Conservation (phyloP, 192 early-diverging fungal genomes). For the Coemansia asiatica region DNA sequence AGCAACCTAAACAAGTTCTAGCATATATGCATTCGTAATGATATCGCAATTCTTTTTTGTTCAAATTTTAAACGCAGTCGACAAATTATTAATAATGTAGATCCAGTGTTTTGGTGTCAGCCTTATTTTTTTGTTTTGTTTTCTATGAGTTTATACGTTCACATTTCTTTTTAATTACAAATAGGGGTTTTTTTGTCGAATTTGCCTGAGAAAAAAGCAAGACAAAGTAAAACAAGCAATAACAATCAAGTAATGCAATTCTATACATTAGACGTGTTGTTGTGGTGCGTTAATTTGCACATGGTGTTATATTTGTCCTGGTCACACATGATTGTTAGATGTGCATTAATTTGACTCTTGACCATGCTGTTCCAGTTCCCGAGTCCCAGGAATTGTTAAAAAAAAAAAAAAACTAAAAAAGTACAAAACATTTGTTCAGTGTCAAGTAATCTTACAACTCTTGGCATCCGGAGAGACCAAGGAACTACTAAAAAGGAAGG, state of each 20-base stretch:
- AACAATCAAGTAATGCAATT: not conserved
- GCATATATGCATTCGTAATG: too few species aligned
- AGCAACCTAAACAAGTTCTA: too few species aligned
- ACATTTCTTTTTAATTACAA: too few species aligned
- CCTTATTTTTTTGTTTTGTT: not conserved
- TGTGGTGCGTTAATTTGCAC: constrained; percentile 2
- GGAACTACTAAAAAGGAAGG: not conserved
- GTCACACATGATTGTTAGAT: not conserved
- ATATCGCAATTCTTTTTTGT: too few species aligned
- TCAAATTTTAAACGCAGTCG: too few species aligned
- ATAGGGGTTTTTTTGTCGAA: too few species aligned
- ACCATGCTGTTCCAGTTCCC: not conserved
- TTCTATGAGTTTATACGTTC: not conserved
- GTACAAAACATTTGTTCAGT: not conserved
- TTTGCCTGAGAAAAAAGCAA: too few species aligned
- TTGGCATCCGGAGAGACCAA: not conserved
- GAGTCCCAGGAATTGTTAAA: not conserved
- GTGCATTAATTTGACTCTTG: constrained; percentile 5
- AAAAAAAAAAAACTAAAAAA: not conserved
- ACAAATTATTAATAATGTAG: too few species aligned
- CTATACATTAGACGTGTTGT: not conserved
- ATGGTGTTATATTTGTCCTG: not conserved
- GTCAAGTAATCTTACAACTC: not conserved
- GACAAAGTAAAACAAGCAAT: too few species aligned
- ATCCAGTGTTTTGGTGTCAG: not conserved